phyloP scores from a whole-genome alignment of 2,329 filamentous ascomycete species.

The Aureobasidium leucospermi region DNA sequence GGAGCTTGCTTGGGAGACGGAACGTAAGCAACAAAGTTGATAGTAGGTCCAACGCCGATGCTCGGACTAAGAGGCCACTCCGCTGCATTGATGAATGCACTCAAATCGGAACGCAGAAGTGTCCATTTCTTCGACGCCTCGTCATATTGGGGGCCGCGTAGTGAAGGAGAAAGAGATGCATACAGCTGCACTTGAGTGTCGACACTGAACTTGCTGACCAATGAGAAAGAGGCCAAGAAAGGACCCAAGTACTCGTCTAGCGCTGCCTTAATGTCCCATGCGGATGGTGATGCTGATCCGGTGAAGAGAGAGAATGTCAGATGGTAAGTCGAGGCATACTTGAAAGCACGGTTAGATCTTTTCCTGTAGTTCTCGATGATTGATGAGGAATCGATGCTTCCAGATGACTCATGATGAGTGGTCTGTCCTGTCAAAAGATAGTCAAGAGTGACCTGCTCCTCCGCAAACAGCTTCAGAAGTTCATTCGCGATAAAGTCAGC shows the following conservation, averaged over 20 bases:
- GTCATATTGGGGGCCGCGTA: slow-evolving; percentile 51
- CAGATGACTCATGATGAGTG: neutral
- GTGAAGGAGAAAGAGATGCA: slow-evolving; percentile 59
- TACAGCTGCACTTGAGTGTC: slow-evolving; percentile 96
- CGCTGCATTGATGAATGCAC: slow-evolving; percentile 92
- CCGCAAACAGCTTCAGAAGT: slow-evolving; percentile 69
- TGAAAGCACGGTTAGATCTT: slow-evolving; percentile 76
- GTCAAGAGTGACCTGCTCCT: slow-evolving; percentile 76
- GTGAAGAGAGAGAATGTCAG: slow-evolving; percentile 94
- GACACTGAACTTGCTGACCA: slow-evolving; percentile 91
- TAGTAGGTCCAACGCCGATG: slow-evolving; percentile 84
- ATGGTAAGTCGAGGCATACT: slow-evolving; percentile 90
- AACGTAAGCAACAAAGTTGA: slow-evolving; percentile 92
- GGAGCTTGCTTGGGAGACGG: slow-evolving; percentile 61
- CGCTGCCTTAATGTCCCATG: slow-evolving; percentile 84
- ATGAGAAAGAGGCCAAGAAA: slow-evolving; percentile 66
- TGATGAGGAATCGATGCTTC: neutral
- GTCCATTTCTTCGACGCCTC: slow-evolving; percentile 52
- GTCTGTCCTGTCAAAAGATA: slow-evolving; percentile 20
- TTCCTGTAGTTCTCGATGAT: slow-evolving; percentile 27
- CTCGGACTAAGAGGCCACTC: slow-evolving; percentile 96
- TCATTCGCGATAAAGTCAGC: slow-evolving; percentile 73
- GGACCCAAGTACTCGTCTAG: slow-evolving; percentile 75
- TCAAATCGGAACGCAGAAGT: slow-evolving; percentile 77
- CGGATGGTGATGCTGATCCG: slow-evolving; percentile 66